These are phyloP conservation scores for Vitis amurensis DNA, from an alignment of 164 flowering plant species.

Conservation along the genomic window DNA sequence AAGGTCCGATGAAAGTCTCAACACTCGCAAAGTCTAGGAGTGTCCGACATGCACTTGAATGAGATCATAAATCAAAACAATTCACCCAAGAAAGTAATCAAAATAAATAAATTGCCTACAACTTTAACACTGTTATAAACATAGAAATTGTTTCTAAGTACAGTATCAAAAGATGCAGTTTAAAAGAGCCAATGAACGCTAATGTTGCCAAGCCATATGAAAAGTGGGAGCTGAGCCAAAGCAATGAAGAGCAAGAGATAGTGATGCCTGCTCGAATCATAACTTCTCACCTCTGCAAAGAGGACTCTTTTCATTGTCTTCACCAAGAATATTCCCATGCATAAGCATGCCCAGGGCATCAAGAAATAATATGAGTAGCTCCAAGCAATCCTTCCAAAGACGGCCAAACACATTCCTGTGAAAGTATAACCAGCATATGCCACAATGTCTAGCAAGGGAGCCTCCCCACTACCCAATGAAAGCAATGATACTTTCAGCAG, in stretches of 20 bases:
- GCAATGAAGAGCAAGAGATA: constrained; percentile 49
- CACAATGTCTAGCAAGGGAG: constrained; percentile 47
- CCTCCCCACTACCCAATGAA: constrained; percentile 49
- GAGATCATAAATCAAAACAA: neutral
- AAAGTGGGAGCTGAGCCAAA: constrained; percentile 45
- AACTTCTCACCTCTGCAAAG: constrained; percentile 43
- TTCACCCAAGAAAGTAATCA: neutral
- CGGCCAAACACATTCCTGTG: constrained; percentile 39
- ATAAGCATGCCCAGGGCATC: constrained; percentile 44
- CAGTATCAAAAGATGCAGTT: neutral
- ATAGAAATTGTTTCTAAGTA: constrained; percentile 1
- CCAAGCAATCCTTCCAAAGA: constrained; percentile 33
- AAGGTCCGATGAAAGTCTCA: too few species aligned
- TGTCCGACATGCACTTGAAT: neutral
- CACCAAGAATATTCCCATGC: constrained; percentile 50
- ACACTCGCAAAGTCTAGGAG: too few species aligned
- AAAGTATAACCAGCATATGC: constrained; percentile 53
- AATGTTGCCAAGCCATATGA: constrained; percentile 48
- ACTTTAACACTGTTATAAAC: constrained; percentile 6
- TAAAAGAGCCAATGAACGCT: constrained; percentile 39
- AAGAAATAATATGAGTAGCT: constrained; percentile 36
- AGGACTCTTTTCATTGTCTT: constrained; percentile 50
- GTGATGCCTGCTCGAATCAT: constrained; percentile 46
- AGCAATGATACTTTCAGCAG: constrained; percentile 41
- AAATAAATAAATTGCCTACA: constrained; percentile 9